These are phyloP conservation scores for Sporormia fimetaria DNA, from an alignment of 495 filamentous ascomycete genomes.

Conservation along the genomic window DNA sequence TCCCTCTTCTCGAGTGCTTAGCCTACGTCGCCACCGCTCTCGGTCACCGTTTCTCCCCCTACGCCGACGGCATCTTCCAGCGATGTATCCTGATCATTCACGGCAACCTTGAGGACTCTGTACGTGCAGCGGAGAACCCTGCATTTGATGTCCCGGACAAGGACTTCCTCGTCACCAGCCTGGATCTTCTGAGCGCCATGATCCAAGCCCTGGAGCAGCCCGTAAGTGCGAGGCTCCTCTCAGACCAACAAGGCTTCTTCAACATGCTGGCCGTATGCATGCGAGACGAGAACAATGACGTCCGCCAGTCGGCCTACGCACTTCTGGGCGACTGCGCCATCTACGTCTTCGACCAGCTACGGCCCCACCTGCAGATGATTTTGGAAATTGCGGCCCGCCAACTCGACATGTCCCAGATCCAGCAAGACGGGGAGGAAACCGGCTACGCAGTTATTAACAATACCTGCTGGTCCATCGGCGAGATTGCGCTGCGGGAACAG, in stretches of 20 bases:
- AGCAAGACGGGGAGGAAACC: constrained; percentile 59
- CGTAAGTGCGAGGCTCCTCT: constrained; percentile 66
- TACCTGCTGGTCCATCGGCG: constrained; percentile 92
- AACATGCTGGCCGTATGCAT: constrained; percentile 83
- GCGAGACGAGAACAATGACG: constrained; percentile 84
- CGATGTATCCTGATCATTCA: constrained; percentile 87
- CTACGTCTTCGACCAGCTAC: constrained; percentile 78
- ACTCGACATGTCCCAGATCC: constrained; percentile 66
- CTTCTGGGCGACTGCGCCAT: constrained; percentile 94
- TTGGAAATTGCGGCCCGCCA: constrained; percentile 74
- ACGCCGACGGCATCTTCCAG: constrained; percentile 68
- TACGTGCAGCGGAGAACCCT: constrained; percentile 49
- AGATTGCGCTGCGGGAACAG: constrained; percentile 76
- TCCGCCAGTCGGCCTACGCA: constrained; percentile 91
- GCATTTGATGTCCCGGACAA: constrained; percentile 77
- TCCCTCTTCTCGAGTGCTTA: constrained; percentile 87
- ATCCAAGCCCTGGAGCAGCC: constrained; percentile 77
- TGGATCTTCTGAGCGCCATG: constrained; percentile 87
- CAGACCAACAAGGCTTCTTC: constrained; percentile 73
- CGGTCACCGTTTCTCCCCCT: constrained; percentile 69
- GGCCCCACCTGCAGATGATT: constrained; percentile 57
- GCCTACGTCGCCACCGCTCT: constrained; percentile 89
- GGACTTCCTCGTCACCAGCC: constrained; percentile 92
- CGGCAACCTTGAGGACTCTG: constrained; percentile 68
- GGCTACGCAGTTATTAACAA: constrained; percentile 93